A percentile compares a stretch with the other conserved stretches of the same genome.
Conservation (phyloP, 2,329 filamentous ascomycete species). For the Blastomyces gilchristii region DNA sequence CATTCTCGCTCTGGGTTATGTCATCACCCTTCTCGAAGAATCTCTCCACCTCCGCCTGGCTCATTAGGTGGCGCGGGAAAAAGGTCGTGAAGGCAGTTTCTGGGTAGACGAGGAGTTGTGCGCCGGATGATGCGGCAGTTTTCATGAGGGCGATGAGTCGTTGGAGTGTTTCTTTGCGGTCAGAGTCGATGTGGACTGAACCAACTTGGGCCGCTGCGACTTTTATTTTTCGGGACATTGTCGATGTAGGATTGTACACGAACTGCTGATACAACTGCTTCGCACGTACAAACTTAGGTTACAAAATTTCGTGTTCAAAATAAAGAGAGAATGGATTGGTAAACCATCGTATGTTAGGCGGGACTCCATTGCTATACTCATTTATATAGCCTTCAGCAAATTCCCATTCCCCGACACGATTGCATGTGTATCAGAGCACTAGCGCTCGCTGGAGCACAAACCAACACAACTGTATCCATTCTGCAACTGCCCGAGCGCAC, state of each 20-base stretch:
- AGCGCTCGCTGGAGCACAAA: not conserved
- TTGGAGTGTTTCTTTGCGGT: not conserved
- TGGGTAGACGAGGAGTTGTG: not conserved
- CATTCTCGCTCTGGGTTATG: constrained; percentile 3
- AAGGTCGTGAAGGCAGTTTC: constrained; percentile 6
- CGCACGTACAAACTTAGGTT: not conserved
- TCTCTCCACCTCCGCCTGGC: not conserved
- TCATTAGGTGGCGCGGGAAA: not conserved
- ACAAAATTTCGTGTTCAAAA: not conserved
- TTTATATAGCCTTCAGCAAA: not conserved
- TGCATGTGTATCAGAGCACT: not conserved
- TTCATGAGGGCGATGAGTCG: not conserved
- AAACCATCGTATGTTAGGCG: not conserved
- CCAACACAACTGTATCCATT: not conserved
- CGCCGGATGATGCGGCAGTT: not conserved
- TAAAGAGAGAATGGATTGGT: not conserved
- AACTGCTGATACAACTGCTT: not conserved
- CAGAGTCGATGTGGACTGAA: not conserved
- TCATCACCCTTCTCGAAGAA: constrained; percentile 7
- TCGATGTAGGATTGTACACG: not conserved
- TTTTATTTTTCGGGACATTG: not conserved
- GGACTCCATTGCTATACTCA: not conserved
- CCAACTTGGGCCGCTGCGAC: not conserved
- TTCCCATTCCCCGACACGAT: not conserved
- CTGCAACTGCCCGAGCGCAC: not conserved